These are phyloP conservation scores for Ilyonectria robusta DNA, from an alignment of 2,329 filamentous ascomycete species.

Conservation along the genomic window DNA sequence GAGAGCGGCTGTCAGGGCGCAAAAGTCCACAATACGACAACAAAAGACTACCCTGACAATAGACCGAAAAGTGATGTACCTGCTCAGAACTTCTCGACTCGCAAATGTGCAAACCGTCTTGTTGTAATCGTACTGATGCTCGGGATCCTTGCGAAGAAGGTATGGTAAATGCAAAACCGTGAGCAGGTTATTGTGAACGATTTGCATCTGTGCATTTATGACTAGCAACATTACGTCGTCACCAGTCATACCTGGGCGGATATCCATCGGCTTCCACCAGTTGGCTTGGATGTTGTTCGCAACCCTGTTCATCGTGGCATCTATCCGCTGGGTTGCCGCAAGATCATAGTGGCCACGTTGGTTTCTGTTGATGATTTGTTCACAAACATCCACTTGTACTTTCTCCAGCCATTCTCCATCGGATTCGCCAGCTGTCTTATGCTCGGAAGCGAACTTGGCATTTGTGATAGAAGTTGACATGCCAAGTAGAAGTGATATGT, in stretches of 20 bases:
- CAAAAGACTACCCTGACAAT: constrained; percentile 13
- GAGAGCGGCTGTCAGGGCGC: constrained; percentile 14
- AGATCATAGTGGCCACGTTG: constrained; percentile 8
- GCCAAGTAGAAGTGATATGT: constrained; percentile 6
- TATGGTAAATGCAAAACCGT: constrained; percentile 14
- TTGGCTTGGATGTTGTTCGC: constrained; percentile 5
- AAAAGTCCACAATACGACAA: constrained; percentile 22
- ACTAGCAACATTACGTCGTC: constrained; percentile 4
- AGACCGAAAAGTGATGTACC: constrained; percentile 20
- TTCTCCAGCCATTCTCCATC: constrained; percentile 6
- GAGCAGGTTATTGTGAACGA: constrained; percentile 14
- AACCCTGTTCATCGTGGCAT: neutral
- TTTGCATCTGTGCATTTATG: constrained; percentile 14
- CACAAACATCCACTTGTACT: constrained; percentile 2
- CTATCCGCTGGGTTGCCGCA: neutral
- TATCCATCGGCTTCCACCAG: constrained; percentile 7
- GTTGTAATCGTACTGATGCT: constrained; percentile 16
- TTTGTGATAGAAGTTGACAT: constrained; percentile 13
- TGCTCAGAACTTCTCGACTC: constrained; percentile 20
- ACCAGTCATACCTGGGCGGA: constrained; percentile 2
- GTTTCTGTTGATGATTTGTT: constrained; percentile 10
- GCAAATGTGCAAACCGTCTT: constrained; percentile 16
- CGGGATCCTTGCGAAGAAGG: neutral
- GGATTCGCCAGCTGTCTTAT: neutral
- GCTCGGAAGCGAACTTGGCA: neutral